A percentile compares a stretch with the other conserved stretches of the same genome.
Evolutionary conservation across 441 rosid genomes (phyloP).

Genomic region (Raphanus hybrid): DNA sequence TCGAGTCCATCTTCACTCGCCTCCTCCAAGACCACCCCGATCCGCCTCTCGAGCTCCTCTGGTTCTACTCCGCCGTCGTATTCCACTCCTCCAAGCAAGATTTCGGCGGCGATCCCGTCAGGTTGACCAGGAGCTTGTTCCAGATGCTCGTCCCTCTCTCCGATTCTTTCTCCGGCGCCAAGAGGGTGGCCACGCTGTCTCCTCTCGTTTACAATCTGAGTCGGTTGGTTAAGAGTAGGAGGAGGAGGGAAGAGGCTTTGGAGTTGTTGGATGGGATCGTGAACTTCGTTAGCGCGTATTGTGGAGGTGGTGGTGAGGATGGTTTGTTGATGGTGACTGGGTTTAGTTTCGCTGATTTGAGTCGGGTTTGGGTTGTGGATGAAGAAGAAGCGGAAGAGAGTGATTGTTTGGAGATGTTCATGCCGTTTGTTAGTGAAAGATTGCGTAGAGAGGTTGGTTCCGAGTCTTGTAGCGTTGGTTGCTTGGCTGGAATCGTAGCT

Average conservation of each 20-base stretch:
- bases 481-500: conserved; percentile 74
- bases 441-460: conserved; percentile 45
- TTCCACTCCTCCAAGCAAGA: conserved; percentile 47
- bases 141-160: conserved; percentile 61
- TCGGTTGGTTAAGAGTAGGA: conserved; percentile 36
- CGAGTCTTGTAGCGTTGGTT: conserved; percentile 46
- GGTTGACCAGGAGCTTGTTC: conserved; percentile 50
- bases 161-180: conserved; percentile 48
- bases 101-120: conserved; percentile 34
- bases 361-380: conserved; percentile 61
- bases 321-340: conserved; percentile 46
- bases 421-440: conserved; percentile 55
- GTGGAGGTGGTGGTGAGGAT: conserved; percentile 25
- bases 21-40: conserved; percentile 54
- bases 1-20: conserved; percentile 65
- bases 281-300: conserved; percentile 58
- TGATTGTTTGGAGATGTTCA: conserved; percentile 52
- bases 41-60: conserved; percentile 65
- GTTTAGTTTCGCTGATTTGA: conserved; percentile 55
- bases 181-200: conserved; percentile 58
- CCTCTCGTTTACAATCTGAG: conserved; percentile 64
- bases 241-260: conserved; percentile 51
- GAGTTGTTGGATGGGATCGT: conserved; percentile 56
- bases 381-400: conserved; percentile 40
- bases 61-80: conserved; percentile 70